Conservation (phyloP, 805 yeast species). For the Candida pini region DNA sequence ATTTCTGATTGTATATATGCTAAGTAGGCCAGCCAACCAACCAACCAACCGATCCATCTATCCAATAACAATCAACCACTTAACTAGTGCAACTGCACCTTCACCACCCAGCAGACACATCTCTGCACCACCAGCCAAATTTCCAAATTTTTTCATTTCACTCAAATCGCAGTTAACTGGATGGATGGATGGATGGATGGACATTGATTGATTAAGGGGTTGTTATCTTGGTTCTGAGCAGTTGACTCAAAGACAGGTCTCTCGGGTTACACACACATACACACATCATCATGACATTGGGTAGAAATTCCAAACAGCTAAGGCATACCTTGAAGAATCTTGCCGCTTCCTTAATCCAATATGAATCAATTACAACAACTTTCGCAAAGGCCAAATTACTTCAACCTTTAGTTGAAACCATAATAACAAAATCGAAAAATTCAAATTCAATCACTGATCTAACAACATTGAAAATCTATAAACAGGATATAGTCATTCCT, state of each 20-base stretch:
- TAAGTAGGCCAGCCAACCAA: background rate
- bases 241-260: no score
- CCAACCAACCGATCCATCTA: no score
- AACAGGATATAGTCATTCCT: slow-evolving; percentile 47
- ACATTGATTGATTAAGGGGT: no score
- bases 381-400: slow-evolving; percentile 71
- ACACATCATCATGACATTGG: slow-evolving; percentile 21
- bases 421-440: slow-evolving; percentile 54
- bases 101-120: no score
- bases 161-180: no score
- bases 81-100: no score
- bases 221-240: no score
- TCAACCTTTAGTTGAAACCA: slow-evolving; percentile 54
- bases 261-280: no score
- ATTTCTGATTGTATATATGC: slow-evolving; percentile 12
- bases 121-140: no score
- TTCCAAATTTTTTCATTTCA: no score
- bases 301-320: slow-evolving; percentile 47
- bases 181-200: no score
- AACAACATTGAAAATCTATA: slow-evolving; percentile 31
- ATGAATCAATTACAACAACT: slow-evolving; percentile 69
- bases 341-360: slow-evolving; percentile 60
- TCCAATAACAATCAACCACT: no score
- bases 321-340: slow-evolving; percentile 57
- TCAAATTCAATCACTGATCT: slow-evolving; percentile 14